Evolutionary conservation across 441 rosid species (phyloP), one percentile per base, ranked within the genome.

Genomic region (Macaranga tanarius): DNA sequence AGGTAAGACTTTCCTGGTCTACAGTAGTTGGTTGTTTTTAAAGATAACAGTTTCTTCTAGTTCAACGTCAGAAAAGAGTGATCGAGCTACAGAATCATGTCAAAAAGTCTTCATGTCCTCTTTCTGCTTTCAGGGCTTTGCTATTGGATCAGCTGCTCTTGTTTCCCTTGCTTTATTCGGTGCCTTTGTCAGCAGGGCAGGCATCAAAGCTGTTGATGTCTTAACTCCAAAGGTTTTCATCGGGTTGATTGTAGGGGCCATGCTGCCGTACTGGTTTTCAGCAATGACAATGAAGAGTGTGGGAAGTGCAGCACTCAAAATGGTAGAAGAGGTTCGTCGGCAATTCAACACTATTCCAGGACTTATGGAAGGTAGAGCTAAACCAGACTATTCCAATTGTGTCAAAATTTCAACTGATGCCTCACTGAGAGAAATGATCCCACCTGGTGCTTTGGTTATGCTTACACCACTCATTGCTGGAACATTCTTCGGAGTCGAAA

Each of bases 221-320:
- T 73, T 85, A 79, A 86, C 88, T 50, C 90, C 92, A 2, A 87
- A 86, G 78, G 92, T 86, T 34, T 89, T 89, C 67, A 79, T 87
- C 4, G 90, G 92, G 51, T 76, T 89, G 67, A 60, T 89, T 0
- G 89, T 86, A 7, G 92, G 89, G 50, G 90, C 85, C 5, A 88
- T 89, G 94, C 90, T 89, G 66, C 94, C 94, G 44, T 87, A 80
- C 79, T 86, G 92, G 92, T 87, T 86, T 77, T 89, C 92, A 12
- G 94, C 90, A 65, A 85, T 86, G 92, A 89, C 92, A 76, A 87
- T 89, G 92, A 89, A 89, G 79, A 89, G 90, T 59, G 93, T 89
- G 16, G 91, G 93, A 62, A 87, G 88, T 75, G 89, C 91, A 59
- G 90, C 87, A 22, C 76, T 89, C n/a, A 89, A 89, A 82, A 89